Evolutionary conservation across 1,284 basidiomycete species (phyloP).

Genomic region (Grifola frondosa): DNA sequence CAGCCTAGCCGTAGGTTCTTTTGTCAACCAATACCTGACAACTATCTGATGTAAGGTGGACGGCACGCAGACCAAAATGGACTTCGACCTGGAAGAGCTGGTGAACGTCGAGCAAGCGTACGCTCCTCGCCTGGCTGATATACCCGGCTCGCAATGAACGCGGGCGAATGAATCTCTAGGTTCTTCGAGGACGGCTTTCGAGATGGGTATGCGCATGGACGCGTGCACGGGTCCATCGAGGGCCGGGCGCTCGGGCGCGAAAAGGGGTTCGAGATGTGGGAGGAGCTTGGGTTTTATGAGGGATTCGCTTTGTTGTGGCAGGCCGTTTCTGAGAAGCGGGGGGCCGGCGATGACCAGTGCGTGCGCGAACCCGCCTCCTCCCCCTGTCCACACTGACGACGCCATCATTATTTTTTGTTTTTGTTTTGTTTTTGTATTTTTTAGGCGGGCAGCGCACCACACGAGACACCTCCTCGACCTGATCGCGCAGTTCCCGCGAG

Average conservation of each 20-base stretch:
- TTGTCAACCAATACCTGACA: too few species aligned
- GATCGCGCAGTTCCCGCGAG: conserved; percentile 73
- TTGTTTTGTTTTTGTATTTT: background rate
- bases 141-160: background rate
- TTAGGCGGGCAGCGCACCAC: conserved; percentile 64
- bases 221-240: conserved; percentile 88
- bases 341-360: conserved; percentile 46
- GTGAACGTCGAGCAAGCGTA: conserved; percentile 74
- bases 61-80: too few species aligned
- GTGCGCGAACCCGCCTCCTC: conserved; percentile 37
- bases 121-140: conserved; percentile 2
- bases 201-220: conserved; percentile 82
- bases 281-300: conserved; percentile 92
- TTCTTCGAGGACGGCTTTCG: conserved; percentile 80
- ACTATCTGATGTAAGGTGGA: too few species aligned
- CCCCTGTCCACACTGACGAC: background rate
- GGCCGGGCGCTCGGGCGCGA: conserved; percentile 88
- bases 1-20: too few species aligned
- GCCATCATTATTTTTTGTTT: conserved; percentile 1
- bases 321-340: conserved; percentile 42
- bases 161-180: conserved; percentile 37
- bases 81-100: conserved; percentile 61
- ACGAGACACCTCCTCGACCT: conserved; percentile 69
- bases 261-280: conserved; percentile 96
- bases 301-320: conserved; percentile 80